phyloP scores from a whole-genome alignment of 805 yeast species.

The Candida tibetensis region DNA sequence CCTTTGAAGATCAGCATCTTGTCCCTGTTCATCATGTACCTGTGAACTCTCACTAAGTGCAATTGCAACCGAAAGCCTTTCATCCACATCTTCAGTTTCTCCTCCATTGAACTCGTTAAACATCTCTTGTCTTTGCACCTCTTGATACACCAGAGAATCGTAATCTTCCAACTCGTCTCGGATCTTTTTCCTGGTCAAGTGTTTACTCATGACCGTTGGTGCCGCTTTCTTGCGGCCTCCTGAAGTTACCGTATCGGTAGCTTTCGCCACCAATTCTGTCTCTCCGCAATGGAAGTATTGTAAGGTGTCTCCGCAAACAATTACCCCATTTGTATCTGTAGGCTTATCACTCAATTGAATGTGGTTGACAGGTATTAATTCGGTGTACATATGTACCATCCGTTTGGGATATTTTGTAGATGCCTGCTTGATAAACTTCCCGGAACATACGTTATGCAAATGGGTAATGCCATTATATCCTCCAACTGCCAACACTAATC shows the following conservation, averaged over 20 bases:
- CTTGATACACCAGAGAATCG: constrained; percentile 24
- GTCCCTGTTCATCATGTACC: constrained; percentile 9
- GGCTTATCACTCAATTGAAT: constrained; percentile 26
- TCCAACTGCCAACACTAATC: constrained; percentile 34
- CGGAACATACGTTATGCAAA: constrained; percentile 42
- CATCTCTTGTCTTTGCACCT: constrained; percentile 22
- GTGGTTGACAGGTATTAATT: constrained; percentile 23
- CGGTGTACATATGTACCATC: constrained; percentile 19
- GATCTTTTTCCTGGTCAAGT: constrained; percentile 20
- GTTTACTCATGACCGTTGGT: constrained; percentile 21
- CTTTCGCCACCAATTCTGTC: constrained; percentile 11
- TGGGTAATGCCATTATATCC: constrained; percentile 43
- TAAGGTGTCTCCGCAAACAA: constrained; percentile 39
- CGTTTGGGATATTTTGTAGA: constrained; percentile 30
- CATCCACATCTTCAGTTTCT: constrained; percentile 26
- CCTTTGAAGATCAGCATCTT: constrained; percentile 30
- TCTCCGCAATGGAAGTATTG: constrained; percentile 51
- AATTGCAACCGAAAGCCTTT: constrained; percentile 21
- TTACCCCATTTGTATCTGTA: constrained; percentile 33
- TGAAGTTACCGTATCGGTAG: constrained; percentile 7
- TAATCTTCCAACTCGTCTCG: constrained; percentile 38
- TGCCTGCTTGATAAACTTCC: constrained; percentile 36
- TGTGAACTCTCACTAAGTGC: constrained; percentile 34
- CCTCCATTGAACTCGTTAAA: constrained; percentile 49
- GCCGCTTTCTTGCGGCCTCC: constrained; percentile 15